These are phyloP conservation scores for Candida rishiriensis DNA, from an alignment of 805 yeast species.

Conservation along the genomic window DNA sequence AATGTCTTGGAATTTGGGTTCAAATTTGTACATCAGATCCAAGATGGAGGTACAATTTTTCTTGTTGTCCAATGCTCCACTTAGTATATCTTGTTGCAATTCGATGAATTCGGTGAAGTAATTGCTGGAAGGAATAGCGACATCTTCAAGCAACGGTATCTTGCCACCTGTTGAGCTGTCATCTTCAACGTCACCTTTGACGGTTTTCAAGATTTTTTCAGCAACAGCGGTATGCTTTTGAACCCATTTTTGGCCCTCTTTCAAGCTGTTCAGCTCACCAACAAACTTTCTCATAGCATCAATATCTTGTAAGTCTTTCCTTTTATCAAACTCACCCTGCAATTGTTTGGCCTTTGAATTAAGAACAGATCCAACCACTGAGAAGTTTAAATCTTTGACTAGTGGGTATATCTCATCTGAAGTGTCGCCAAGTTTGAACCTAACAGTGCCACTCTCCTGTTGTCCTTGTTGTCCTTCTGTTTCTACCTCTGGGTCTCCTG, in stretches of 20 bases:
- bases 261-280: slow-evolving; percentile 60
- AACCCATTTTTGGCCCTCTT: slow-evolving; percentile 61
- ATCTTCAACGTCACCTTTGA: slow-evolving; percentile 14
- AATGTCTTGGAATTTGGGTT: slow-evolving; percentile 37
- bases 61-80: slow-evolving; percentile 43
- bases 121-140: slow-evolving; percentile 16
- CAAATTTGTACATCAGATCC: slow-evolving; percentile 46
- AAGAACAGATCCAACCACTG: slow-evolving; percentile 68
- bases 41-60: slow-evolving; percentile 34
- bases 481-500: not conserved
- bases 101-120: slow-evolving; percentile 46
- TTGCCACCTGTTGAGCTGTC: slow-evolving; percentile 2
- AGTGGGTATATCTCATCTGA: slow-evolving; percentile 46
- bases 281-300: slow-evolving; percentile 71
- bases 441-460: slow-evolving; percentile 1
- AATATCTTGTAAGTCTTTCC: slow-evolving; percentile 53
- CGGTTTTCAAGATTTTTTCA: slow-evolving; percentile 48
- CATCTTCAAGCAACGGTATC: slow-evolving; percentile 16
- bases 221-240: slow-evolving; percentile 73
- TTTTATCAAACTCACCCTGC: slow-evolving; percentile 61
- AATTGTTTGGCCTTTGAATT: slow-evolving; percentile 67
- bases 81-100: slow-evolving; percentile 67
- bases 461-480: not conserved
- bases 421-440: slow-evolving; percentile 24
- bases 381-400: slow-evolving; percentile 68